Conservation (phyloP, 2,329 filamentous ascomycete species). For the Penicillium sp. region DNA sequence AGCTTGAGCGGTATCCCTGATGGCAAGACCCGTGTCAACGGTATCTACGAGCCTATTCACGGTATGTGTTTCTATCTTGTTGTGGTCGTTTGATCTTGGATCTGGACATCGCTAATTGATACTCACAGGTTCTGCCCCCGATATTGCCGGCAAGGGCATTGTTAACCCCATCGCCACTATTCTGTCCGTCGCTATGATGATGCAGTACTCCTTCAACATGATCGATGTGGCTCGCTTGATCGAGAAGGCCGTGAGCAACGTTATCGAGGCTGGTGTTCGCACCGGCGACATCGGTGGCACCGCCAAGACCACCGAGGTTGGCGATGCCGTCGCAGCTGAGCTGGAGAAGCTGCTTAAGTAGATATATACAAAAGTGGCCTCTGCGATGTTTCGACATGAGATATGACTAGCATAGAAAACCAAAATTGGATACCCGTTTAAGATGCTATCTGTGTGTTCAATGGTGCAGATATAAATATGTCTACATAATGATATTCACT, state of each 20-base stretch:
- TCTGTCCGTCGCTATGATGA: conserved; percentile 91
- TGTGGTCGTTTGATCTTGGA: background rate
- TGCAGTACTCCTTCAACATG: conserved; percentile 84
- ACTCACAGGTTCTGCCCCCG: conserved; percentile 72
- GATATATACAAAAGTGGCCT: conserved; percentile 7
- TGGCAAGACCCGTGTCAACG: conserved; percentile 79
- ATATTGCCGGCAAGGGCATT: conserved; percentile 87
- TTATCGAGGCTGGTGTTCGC: conserved; percentile 73
- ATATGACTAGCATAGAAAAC: conserved; percentile 25
- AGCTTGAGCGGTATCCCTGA: conserved; percentile 84
- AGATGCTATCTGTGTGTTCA: conserved; percentile 1
- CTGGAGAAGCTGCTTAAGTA: conserved; percentile 65
- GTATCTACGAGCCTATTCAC: conserved; percentile 97
- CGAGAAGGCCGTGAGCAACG: conserved; percentile 42
- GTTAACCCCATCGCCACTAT: conserved; percentile 93
- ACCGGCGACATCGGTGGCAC: conserved; percentile 84
- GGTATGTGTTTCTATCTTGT: conserved; percentile 56
- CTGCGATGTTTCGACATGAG: conserved; percentile 19
- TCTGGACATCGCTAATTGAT: conserved; percentile 1
- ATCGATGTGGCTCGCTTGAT: conserved; percentile 63
- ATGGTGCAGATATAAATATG: background rate
- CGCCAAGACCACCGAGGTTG: conserved; percentile 72
- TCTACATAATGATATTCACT: conserved; percentile 2
- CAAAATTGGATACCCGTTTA: conserved; percentile 27
- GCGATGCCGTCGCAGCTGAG: conserved; percentile 76